Evolutionary conservation across 345 rosid species (phyloP).

Genomic region (Eucalyptus curtisii): DNA sequence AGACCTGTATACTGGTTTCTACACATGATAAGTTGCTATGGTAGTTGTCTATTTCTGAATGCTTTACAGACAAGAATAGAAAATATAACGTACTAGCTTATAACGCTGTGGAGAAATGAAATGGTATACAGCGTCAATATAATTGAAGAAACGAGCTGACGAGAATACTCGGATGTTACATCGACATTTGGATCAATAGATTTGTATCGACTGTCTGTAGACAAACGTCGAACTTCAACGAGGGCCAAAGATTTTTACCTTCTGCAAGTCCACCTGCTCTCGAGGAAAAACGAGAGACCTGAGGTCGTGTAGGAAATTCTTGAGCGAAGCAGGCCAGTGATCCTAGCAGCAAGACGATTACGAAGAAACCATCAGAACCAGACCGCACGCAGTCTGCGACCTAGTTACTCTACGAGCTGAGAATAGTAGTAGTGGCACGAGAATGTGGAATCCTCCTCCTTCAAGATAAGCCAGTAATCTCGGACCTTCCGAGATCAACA

Average conservation of each 20-base stretch:
- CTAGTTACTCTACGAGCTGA: background rate
- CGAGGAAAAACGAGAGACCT: slow-evolving; percentile 62
- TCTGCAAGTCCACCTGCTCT: slow-evolving; percentile 40
- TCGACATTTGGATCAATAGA: background rate
- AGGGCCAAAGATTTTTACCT: slow-evolving; percentile 12
- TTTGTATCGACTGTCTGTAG: background rate
- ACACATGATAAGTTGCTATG: background rate
- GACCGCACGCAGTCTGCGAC: background rate
- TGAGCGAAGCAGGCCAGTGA: slow-evolving; percentile 82
- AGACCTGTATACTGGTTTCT: background rate
- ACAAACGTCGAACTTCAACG: background rate
- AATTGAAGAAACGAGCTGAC: background rate
- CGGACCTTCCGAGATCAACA: background rate
- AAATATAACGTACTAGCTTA: background rate
- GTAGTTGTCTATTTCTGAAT: background rate
- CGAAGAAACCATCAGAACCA: background rate
- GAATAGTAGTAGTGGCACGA: background rate
- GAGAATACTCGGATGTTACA: background rate
- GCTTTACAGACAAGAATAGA: background rate
- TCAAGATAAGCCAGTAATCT: background rate
- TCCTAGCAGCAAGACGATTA: slow-evolving; percentile 21
- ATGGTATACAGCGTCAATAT: background rate
- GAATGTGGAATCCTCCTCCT: background rate
- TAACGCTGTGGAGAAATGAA: background rate
- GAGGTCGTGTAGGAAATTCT: slow-evolving; percentile 42